Base-by-base conservation (phyloP, 176 grass and related monocot genomes). In the Ampelocalamus luodianensis region DNA sequence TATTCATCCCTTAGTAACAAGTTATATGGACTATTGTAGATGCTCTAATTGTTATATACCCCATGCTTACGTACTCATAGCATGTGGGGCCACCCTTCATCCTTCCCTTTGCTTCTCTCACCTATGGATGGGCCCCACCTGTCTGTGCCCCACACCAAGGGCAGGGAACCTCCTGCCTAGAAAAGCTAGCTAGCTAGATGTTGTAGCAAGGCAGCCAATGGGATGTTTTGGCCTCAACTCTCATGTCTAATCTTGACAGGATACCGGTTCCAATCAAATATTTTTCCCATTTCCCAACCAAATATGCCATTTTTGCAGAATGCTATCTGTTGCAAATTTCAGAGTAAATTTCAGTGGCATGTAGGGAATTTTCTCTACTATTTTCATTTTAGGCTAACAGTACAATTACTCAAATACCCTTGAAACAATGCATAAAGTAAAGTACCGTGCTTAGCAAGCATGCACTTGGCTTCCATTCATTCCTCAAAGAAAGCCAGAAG, bases 201-300 rank as follows among this genome's bases (percentile, higher is more conserved):
- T 1, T 48, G 39, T 36, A 6, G 51, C 61, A 39, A 18, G 74
- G 64, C 51, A 49, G 26, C 27, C 27, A 17, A 8, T 14, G 16
- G 75, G 51, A 75, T 68, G 78, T 67, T n/a, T n/a, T n/a, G n/a
- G n/a, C n/a, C 50, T 61, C 51, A 13, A 13, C 27, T 78, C 43
- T 60, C 39, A n/a, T 18, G 54, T 79, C 27, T n/a, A 58, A 16
- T 86, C 75, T 20, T 49, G 75, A 71, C 20, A 60, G 44, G 75
- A 78, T 16, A 58, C 38, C 29, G 48, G 83, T 78, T 78, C 13
- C 40, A 78, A 78, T 60, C 51, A 78, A 0, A 26, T 85, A 62
- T 3, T 61, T 26, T 40, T 6, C 4, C 2, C 26, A 18, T 83
- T 83, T 44, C 36, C 48, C 23, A 8, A 40, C 23, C 36, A 44